Conservation (phyloP, 768 basidiomycete species). For the Leccinum olivaceopallidum region DNA sequence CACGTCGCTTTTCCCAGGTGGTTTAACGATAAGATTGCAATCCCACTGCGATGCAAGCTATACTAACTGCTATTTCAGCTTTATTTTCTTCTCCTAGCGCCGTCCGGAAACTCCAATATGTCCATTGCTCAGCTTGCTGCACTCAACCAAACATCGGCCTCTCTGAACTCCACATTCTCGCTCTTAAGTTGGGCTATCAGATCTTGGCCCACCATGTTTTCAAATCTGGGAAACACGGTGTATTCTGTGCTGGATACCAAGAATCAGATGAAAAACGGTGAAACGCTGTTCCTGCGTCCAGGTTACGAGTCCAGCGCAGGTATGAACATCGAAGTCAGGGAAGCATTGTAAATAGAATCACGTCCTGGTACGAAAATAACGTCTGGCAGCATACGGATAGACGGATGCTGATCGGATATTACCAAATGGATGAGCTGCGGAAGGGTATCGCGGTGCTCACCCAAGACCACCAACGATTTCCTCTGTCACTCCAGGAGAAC, state of each 20-base stretch:
- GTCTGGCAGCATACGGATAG: conserved; percentile 39
- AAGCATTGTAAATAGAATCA: background rate
- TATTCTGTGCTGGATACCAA: conserved; percentile 22
- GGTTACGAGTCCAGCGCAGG: conserved; percentile 8
- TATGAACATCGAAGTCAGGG: conserved; percentile 24
- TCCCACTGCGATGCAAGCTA: background rate
- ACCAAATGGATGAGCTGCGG: conserved; percentile 35
- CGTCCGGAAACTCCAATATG: conserved; percentile 24
- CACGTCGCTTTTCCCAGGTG: conserved; percentile 14
- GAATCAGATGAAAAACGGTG: conserved; percentile 30
- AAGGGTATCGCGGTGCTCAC: conserved; percentile 41
- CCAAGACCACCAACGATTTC: conserved; percentile 41
- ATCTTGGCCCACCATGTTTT: conserved; percentile 16
- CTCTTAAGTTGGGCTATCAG: conserved; percentile 9
- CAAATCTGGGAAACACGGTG: conserved; percentile 22
- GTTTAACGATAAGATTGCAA: conserved; percentile 14
- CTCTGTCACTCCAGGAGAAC: conserved; percentile 37
- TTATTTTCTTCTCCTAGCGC: conserved; percentile 31
- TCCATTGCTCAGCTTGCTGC: conserved; percentile 33
- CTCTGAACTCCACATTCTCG: conserved; percentile 24
- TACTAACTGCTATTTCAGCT: conserved; percentile 12
- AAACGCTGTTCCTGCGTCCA: conserved; percentile 19
- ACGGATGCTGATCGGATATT: conserved; percentile 36
- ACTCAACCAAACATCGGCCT: conserved; percentile 26
- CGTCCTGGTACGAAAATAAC: too few relatives aligned